A percentile compares a stretch with the other conserved stretches of the same genome.
Evolutionary conservation across 768 basidiomycete genomes (phyloP).

Genomic region (Mycena polygramma): DNA sequence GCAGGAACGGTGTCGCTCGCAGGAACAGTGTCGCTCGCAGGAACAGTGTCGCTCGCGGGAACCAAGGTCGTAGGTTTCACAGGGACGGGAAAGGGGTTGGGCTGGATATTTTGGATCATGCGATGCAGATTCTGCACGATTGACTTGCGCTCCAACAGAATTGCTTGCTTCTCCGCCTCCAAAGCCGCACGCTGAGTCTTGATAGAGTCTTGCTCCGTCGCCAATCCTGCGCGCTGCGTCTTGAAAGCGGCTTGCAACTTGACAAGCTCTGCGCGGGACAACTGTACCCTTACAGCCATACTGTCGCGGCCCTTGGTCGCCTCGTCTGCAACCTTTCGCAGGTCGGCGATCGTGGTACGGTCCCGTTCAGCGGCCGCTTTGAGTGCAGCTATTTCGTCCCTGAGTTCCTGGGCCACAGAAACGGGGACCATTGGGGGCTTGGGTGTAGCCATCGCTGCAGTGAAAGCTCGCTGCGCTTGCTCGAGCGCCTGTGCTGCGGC

Average conservation of each 20-base stretch:
- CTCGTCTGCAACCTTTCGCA: not conserved
- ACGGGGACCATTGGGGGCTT: not conserved
- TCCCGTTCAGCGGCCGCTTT: not conserved
- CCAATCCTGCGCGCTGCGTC: not conserved
- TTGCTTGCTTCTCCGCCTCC: not conserved
- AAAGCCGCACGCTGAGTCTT: not conserved
- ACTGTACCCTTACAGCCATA: not conserved
- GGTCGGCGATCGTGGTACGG: not conserved
- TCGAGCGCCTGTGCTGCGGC: not conserved
- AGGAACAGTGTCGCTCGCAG: too few relatives aligned
- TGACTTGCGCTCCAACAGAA: not conserved
- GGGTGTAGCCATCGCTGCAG: not conserved
- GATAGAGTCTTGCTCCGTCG: too few relatives aligned
- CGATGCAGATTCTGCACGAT: not conserved
- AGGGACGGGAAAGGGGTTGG: not conserved
- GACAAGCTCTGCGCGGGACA: not conserved
- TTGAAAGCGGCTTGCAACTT: too few relatives aligned
- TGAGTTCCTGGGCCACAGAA: not conserved
- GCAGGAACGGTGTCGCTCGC: too few relatives aligned
- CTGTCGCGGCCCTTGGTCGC: not conserved
- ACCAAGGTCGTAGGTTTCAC: too few relatives aligned
- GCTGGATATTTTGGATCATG: not conserved
- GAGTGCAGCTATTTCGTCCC: not conserved
- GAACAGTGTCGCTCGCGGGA: too few relatives aligned
- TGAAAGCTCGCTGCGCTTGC: not conserved